Evolutionary conservation across 495 filamentous ascomycete species (phyloP).

Genomic region (Daldinia bambusicola): DNA sequence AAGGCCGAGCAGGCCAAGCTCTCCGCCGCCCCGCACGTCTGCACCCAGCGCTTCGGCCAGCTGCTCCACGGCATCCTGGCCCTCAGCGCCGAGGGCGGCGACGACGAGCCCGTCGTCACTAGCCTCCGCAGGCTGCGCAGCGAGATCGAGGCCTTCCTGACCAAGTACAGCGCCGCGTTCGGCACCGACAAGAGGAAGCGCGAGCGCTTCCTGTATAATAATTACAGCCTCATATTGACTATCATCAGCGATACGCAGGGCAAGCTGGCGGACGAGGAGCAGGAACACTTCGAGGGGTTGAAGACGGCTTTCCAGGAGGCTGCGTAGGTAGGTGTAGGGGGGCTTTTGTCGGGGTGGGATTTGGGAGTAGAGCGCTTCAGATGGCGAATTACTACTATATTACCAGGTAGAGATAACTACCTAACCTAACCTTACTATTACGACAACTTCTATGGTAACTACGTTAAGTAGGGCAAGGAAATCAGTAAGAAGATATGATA

Average conservation of each 20-base stretch:
- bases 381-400: conserved; percentile 3
- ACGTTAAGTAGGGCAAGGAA: background rate
- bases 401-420: conserved; percentile 6
- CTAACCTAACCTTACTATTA: too few relatives aligned
- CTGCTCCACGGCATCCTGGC: conserved; percentile 84
- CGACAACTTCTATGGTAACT: too few relatives aligned
- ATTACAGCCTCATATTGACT: conserved; percentile 90
- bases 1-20: conserved; percentile 69
- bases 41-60: conserved; percentile 93
- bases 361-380: conserved; percentile 16
- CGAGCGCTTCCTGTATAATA: conserved; percentile 91
- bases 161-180: conserved; percentile 69
- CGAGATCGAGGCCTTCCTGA: conserved; percentile 82
- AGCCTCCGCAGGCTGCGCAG: conserved; percentile 78
- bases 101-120: conserved; percentile 89
- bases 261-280: conserved; percentile 79
- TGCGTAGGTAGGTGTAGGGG: conserved; percentile 15
- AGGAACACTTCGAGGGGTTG: conserved; percentile 70
- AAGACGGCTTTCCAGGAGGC: conserved; percentile 62
- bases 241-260: conserved; percentile 88
- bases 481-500: conserved; percentile 6
- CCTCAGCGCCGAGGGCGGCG: conserved; percentile 84
- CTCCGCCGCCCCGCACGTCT: conserved; percentile 87
- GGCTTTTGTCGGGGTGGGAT: background rate
- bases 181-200: conserved; percentile 76